Conservation (phyloP, 2,329 filamentous ascomycete species). For the Setomelanomma holmii region DNA sequence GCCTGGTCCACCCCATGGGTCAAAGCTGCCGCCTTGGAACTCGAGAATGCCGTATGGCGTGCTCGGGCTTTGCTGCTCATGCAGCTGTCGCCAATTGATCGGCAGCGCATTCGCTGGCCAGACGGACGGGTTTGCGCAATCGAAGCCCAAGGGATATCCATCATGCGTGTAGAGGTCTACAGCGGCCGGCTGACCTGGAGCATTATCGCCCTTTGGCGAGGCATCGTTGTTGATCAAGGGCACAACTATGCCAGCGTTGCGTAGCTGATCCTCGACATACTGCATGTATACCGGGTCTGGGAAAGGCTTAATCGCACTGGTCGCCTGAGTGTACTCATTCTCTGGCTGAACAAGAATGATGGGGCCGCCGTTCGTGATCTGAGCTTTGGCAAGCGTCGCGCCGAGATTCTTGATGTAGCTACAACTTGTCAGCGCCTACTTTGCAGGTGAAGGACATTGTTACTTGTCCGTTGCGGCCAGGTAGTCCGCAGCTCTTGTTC, state of each 20-base stretch:
- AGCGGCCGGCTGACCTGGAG: slow-evolving; percentile 64
- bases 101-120: slow-evolving; percentile 68
- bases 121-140: slow-evolving; percentile 65
- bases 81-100: slow-evolving; percentile 61
- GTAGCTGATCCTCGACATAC: slow-evolving; percentile 72
- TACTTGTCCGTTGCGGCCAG: slow-evolving; percentile 72
- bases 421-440: slow-evolving; percentile 1
- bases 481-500: slow-evolving; percentile 69
- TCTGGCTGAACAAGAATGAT: slow-evolving; percentile 82
- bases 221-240: slow-evolving; percentile 81
- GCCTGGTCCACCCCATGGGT: slow-evolving; percentile 76
- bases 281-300: slow-evolving; percentile 74
- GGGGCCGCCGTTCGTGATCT: slow-evolving; percentile 84
- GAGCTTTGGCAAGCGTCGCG: slow-evolving; percentile 72
- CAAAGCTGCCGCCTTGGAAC: slow-evolving; percentile 75
- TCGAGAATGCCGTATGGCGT: slow-evolving; percentile 72
- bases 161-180: slow-evolving; percentile 74
- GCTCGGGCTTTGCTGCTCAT: slow-evolving; percentile 67
- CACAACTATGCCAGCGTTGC: slow-evolving; percentile 73
- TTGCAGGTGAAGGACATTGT: slow-evolving; percentile 7
- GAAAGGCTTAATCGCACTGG: slow-evolving; percentile 59
- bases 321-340: slow-evolving; percentile 74
- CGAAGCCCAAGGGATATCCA: slow-evolving; percentile 53
- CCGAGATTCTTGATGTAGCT: slow-evolving; percentile 69
- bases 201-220: slow-evolving; percentile 65